Base-by-base conservation (phyloP, 345 rosid genomes). In the Firmiana major region DNA sequence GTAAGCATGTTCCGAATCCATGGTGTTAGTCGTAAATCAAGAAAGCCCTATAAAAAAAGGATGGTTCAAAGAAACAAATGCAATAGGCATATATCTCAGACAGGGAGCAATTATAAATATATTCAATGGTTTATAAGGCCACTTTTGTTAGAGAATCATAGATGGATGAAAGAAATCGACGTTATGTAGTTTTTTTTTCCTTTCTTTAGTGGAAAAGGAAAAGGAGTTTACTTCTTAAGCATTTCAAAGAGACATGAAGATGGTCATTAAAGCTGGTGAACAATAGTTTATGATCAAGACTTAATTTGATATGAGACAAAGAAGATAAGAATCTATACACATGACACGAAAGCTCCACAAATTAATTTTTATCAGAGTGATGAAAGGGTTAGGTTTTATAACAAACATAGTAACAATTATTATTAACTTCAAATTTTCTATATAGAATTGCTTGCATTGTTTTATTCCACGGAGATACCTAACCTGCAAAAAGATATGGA, bases 1-100 rank as follows among this genome's bases (percentile, higher is more conserved):
- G 99, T 96, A 21, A 96, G 71, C 40, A 92, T 78, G 87, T 96
- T 96, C 55, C 98, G 85, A 40, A 93, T 8, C 99, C 99, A 96
- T 19, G 99, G 91, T 74, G 73, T 82, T 71, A 96, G 80, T 76
- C 90, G 88, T 62, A 96, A 78, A 86, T 93, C 88, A 76, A 96
- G 91, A 82, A 96, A 93, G 36, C 99, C 98, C 89, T 92, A 78
- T 58, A 69, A 38, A 16, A 73, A 17, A 73, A 43, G 69, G 28
- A 43, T n/a, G 57, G 31, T 26, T 62, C 5, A 77, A 54, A 16
- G 26, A 36, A 78, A 80, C 28, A 22, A 55, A 48, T 48, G 71
- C 49, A 49, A 38, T 43, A 70, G 19, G 45, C 13, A 28, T 26
- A 26, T 36, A 60, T 60, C 15, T 40, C 45, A 74, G 22, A 43